Base-by-base conservation (phyloP, 2,329 filamentous ascomycete species). In the Whalleya microplaca region DNA sequence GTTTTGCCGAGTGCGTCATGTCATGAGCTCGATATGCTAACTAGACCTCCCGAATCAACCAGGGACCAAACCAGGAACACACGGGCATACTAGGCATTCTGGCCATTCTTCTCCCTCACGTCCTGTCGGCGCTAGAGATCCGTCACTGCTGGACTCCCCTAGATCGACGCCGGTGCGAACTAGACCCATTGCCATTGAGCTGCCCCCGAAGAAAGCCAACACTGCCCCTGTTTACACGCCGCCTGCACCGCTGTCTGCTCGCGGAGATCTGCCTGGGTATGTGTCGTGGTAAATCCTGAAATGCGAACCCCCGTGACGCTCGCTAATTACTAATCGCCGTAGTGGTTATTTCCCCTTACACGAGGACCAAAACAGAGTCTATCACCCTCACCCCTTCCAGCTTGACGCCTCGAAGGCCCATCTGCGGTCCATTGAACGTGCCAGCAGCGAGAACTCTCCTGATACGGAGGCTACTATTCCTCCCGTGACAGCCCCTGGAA, bases 291-390 rank as follows among this genome's bases (percentile, higher is more conserved):
- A 27, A 49, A 10, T 50, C 21, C n/a, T 21, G 19, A 40, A 45
- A 54, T 59, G 54, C 50, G n/a, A 51, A 27, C 9, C 23, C 9
- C 23, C 23, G 9, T 4, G 9, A 60, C 54, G 58, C 58, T 59
- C 50, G 60, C n/a, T 27, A 18, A 46, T 40, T 42, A 45, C 42
- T 44, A 44, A 41, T 41, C 10, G 42, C 45, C 56, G 44, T 62
- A 86, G 84, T 68, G 84, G 80, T 23, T 87, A 86, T 64, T 87
- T 87, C 63, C 83, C 84, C 18, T 70, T 81, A 29, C 83, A 86
- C 71, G 84, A 86, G 69, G 81, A 86, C 49, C 78, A 80, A 42
- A 72, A 69, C 48, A 75, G 78, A 51, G 67, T 82, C 18, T 77
- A 79, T 56, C 77, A 75, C 45, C 75, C 80, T 53, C 82, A 85